Evolutionary conservation across 305 asterid species (phyloP).

Genomic region (Solanum hybrid): DNA sequence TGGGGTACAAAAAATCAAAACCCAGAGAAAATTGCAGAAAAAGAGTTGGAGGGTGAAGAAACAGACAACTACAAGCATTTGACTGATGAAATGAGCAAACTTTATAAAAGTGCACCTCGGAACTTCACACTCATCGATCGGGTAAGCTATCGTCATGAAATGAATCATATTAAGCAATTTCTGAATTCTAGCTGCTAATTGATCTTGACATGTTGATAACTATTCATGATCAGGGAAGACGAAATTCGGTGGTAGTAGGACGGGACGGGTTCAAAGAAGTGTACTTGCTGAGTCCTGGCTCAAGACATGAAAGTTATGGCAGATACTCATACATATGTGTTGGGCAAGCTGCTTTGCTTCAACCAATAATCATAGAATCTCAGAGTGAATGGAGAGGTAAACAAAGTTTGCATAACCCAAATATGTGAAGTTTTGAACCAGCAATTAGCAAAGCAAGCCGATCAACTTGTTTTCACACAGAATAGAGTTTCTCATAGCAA

Average conservation of each 20-base stretch:
- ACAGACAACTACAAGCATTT: constrained; percentile 62
- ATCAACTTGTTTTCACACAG: background rate
- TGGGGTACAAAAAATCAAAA: constrained; percentile 15
- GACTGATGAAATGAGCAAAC: constrained; percentile 47
- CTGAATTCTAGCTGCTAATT: background rate
- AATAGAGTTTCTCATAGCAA: background rate
- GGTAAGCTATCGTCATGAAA: constrained; percentile 20
- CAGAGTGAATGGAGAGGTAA: constrained; percentile 60
- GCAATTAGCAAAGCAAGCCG: background rate
- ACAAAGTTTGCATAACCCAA: constrained; percentile 53
- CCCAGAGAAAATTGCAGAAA: background rate
- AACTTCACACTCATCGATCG: constrained; percentile 65
- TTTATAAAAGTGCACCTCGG: constrained; percentile 58
- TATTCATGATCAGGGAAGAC: constrained; percentile 45
- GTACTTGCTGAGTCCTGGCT: constrained; percentile 71
- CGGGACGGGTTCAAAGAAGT: constrained; percentile 65
- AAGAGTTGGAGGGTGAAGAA: constrained; percentile 49
- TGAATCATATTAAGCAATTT: background rate
- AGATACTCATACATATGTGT: constrained; percentile 49
- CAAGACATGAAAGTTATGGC: constrained; percentile 48
- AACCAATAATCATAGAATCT: constrained; percentile 42
- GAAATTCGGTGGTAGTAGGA: constrained; percentile 51
- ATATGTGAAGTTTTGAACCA: constrained; percentile 23
- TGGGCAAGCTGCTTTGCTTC: constrained; percentile 54
- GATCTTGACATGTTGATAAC: background rate